Percentiles rank a stretch among this genome's conserved stretches.
phyloP scores from a whole-genome alignment of 495 filamentous ascomycete genomes.

The Aspergillus carlsbadensis region DNA sequence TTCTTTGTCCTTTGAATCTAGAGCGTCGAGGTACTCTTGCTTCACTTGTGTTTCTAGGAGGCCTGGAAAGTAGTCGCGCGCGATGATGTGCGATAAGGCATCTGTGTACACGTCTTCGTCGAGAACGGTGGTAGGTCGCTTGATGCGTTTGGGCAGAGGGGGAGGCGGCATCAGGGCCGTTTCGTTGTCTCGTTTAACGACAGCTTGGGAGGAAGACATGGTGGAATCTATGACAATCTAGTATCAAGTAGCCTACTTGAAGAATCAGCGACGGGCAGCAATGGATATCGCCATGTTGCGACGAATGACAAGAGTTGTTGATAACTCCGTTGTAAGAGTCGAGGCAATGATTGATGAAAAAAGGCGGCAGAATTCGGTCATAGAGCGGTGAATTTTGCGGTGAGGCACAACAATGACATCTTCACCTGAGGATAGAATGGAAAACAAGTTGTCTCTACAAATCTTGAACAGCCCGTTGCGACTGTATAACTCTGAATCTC shows the following conservation, averaged over 20 bases:
- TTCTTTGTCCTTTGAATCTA: constrained; percentile 76
- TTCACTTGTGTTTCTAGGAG: constrained; percentile 81
- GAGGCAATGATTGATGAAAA: background rate
- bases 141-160: constrained; percentile 85
- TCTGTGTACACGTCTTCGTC: constrained; percentile 94
- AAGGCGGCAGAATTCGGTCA: background rate
- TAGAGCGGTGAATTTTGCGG: background rate
- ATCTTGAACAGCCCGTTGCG: background rate
- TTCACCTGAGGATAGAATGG: no score
- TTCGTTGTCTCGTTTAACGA: constrained; percentile 51
- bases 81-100: constrained; percentile 89
- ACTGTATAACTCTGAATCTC: background rate
- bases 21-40: constrained; percentile 86
- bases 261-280: no score
- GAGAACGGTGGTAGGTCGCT: constrained; percentile 83
- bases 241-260: no score
- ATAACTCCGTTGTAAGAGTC: no score
- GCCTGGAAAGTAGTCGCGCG: constrained; percentile 95
- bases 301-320: background rate
- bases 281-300: background rate
- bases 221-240: no score
- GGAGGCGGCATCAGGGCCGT: constrained; percentile 86
- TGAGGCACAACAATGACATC: background rate
- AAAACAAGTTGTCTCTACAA: no score
- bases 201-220: constrained; percentile 29